Evolutionary conservation across 371 early-diverging fungal species (phyloP), one percentile per base, ranked within the genome.

Genomic region (Mycotypha africana): DNA sequence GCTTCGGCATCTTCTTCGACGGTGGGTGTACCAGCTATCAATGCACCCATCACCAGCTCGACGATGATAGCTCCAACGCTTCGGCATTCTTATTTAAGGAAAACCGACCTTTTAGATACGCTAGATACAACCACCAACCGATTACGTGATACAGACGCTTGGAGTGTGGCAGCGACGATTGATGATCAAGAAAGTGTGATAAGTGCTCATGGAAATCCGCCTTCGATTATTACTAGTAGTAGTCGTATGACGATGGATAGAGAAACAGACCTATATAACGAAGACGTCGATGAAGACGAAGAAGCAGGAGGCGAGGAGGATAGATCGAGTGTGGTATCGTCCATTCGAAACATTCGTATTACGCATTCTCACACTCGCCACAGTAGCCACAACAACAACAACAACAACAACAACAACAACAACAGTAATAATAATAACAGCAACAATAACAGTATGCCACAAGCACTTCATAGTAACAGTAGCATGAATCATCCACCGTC

Each of bases 131-230:
- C 38, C 17, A 51, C 32, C 20, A 39, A 34, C 17, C 56, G 56
- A 37, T 37, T 42, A 11, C 65, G 70, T 24, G 74, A 74, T 36
- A 70, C 70, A 12, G 74, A 74, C 38, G 45, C 66, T 4, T 74
- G 74, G 74, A 70, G 70, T 59, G 74, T 74, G 3, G 74, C 74
- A 12, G 74, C 74, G 1, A 74, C 74, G 8, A 60, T 74, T 55
- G 74, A 74, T 48, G 74, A 74, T 41, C 68, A 70, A 49, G 70
- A 74, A 38, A 68, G 68, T 1, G 69, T 74, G 17, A 58, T 74
- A 41, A 74, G 74, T 44, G 58, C 66, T 1, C 63, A 63, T 34
- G 70, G 70, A 3, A 67, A 67, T 1, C 50, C 54, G 24, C 56
- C 64, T 10, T 57, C 60, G 36, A 47, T 56, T 32, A 53, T 59